These are phyloP conservation scores for Neurospora hispaniola DNA, from an alignment of 495 filamentous ascomycete genomes.

Conservation along the genomic window DNA sequence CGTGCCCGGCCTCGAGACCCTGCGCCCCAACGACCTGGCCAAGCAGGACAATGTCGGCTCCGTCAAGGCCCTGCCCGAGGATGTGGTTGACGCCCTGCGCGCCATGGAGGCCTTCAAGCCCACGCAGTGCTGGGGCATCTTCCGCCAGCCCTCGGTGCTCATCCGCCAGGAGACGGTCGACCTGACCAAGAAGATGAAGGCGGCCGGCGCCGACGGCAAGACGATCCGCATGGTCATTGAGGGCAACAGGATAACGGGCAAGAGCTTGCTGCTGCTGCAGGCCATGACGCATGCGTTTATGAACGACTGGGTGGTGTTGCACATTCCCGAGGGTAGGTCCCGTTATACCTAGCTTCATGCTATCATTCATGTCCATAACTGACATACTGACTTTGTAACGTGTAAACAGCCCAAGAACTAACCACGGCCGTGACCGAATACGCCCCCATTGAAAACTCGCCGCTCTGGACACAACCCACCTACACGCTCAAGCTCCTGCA, in stretches of 20 bases:
- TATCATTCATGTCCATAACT: no score
- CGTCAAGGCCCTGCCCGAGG: constrained; percentile 59
- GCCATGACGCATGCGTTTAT: constrained; percentile 71
- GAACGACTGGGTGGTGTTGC: constrained; percentile 80
- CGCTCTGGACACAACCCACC: constrained; percentile 61
- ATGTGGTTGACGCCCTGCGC: constrained; percentile 66
- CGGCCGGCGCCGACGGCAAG: constrained; percentile 42
- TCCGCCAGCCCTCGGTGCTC: constrained; percentile 66
- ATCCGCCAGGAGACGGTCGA: constrained; percentile 65
- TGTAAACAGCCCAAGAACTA: constrained; percentile 60
- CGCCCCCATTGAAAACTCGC: constrained; percentile 47
- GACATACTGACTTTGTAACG: no score
- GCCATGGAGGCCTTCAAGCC: constrained; percentile 80
- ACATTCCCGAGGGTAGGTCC: constrained; percentile 79
- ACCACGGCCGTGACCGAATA: constrained; percentile 71
- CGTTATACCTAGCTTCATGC: no score
- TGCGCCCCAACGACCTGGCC: constrained; percentile 46
- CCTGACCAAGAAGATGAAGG: constrained; percentile 49
- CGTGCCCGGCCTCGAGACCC: constrained; percentile 51
- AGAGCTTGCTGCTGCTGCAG: constrained; percentile 78
- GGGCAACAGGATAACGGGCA: constrained; percentile 66
- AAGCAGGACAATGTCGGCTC: constrained; percentile 46
- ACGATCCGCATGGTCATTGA: constrained; percentile 57
- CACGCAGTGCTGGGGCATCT: constrained; percentile 82
- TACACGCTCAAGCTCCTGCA: constrained; percentile 63